Conservation (phyloP, 495 filamentous ascomycete genomes). For the Aspergillus egyptiacus region DNA sequence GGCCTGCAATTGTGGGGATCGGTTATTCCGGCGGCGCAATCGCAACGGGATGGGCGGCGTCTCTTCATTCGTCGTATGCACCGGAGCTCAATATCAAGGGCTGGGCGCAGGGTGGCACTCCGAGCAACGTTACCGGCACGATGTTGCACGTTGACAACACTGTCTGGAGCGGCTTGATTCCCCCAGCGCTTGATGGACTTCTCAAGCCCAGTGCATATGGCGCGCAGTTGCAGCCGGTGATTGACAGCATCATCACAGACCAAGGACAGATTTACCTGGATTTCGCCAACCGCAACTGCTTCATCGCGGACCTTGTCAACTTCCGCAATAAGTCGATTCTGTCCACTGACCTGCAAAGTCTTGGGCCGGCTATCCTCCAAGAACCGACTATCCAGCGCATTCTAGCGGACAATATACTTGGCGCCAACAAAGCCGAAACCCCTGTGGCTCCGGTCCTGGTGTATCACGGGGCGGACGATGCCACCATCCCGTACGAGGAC, state of each 20-base stretch:
- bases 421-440: constrained; percentile 20
- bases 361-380: constrained; percentile 21
- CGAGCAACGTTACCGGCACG: constrained; percentile 29
- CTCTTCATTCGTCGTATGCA: constrained; percentile 47
- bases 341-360: constrained; percentile 20
- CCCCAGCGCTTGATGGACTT: constrained; percentile 26
- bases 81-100: constrained; percentile 48
- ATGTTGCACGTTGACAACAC: constrained; percentile 24
- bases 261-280: constrained; percentile 16
- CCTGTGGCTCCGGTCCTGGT: constrained; percentile 30
- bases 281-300: constrained; percentile 17
- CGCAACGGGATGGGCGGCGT: constrained; percentile 48
- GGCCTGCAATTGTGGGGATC: constrained; percentile 26
- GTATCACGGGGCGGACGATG: constrained; percentile 30
- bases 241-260: constrained; percentile 21
- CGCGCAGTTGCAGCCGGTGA: constrained; percentile 22
- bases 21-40: constrained; percentile 55
- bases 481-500: constrained; percentile 29
- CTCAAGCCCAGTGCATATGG: constrained; percentile 27
- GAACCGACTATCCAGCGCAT: constrained; percentile 20
- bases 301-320: constrained; percentile 15
- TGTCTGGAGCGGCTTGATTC: constrained; percentile 27
- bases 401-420: constrained; percentile 23
- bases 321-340: constrained; percentile 25
- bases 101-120: constrained; percentile 45